A percentile compares a stretch with the other conserved stretches of the same genome.
phyloP scores from a whole-genome alignment of 1,284 basidiomycete genomes.

The Ganoderma sinense region DNA sequence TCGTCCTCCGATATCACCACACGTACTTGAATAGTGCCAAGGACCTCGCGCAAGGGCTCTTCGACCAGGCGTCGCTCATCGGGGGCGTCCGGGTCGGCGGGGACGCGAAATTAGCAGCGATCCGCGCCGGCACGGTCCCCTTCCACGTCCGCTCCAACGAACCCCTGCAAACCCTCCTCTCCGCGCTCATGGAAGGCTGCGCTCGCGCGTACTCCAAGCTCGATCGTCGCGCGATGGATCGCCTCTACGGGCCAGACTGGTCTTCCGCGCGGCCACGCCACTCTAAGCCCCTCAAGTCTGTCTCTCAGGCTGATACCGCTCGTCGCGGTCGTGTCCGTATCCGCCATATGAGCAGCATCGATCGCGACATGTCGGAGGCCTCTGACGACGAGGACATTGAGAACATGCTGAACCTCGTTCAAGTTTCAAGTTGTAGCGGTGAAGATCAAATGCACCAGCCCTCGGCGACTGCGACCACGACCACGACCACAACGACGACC shows the following conservation, averaged over 20 bases:
- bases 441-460: no score
- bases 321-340: no score
- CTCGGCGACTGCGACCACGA: not conserved
- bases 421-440: no score
- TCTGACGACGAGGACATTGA: not conserved
- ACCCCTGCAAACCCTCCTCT: not conserved
- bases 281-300: not conserved
- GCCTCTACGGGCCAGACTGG: not conserved
- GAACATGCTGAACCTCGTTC: no score
- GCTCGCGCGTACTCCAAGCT: not conserved
- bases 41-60: no score
- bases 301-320: not conserved
- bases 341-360: not conserved
- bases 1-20: not conserved
- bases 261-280: no score
- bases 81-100: not conserved
- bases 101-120: not conserved
- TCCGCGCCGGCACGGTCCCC: not conserved
- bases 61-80: not conserved
- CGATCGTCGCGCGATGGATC: not conserved
- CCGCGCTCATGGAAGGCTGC: not conserved
- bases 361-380: not conserved
- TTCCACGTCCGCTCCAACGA: not conserved
- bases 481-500: not conserved
- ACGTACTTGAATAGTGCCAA: not conserved